Conservation (phyloP, 75 land plant genomes). For the Ceratopteris richardii region DNA sequence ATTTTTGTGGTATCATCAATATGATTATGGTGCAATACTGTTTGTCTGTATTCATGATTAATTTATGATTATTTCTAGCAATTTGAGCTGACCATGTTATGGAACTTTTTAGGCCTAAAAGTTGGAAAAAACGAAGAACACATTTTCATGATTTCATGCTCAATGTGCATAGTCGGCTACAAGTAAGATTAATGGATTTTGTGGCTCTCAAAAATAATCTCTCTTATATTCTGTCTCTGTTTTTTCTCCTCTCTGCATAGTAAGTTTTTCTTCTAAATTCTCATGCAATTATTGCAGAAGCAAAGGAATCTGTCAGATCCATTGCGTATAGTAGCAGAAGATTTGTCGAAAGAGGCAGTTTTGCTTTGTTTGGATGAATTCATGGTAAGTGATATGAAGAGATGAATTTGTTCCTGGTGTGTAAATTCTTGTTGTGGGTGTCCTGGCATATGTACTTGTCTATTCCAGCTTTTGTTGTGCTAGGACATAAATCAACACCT, state of each 20-base stretch:
- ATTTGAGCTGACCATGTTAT: neutral
- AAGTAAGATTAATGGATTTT: constrained; percentile 60
- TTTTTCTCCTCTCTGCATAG: too few relatives aligned
- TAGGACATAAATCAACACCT: too few relatives aligned
- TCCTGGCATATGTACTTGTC: too few relatives aligned
- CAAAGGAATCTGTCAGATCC: constrained; percentile 84
- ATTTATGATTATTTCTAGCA: neutral
- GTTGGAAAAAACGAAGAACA: constrained; percentile 80
- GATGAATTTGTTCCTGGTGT: neutral
- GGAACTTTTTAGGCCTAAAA: constrained; percentile 46
- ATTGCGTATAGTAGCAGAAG: constrained; percentile 78
- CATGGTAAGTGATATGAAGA: constrained; percentile 51
- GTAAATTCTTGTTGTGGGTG: too few relatives aligned
- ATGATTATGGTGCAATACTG: too few relatives aligned
- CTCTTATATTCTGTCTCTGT: neutral
- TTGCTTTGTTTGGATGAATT: constrained; percentile 93
- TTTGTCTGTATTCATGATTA: too few relatives aligned
- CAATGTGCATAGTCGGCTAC: constrained; percentile 84
- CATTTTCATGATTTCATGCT: constrained; percentile 99
- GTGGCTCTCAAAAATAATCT: too few relatives aligned
- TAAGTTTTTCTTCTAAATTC: neutral
- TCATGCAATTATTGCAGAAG: constrained; percentile 32
- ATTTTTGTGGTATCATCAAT: too few relatives aligned
- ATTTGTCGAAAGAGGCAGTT: constrained; percentile 76
- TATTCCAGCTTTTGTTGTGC: too few relatives aligned